phyloP scores from a whole-genome alignment of 176 grass and related monocot species.

The Carex cristatella region DNA sequence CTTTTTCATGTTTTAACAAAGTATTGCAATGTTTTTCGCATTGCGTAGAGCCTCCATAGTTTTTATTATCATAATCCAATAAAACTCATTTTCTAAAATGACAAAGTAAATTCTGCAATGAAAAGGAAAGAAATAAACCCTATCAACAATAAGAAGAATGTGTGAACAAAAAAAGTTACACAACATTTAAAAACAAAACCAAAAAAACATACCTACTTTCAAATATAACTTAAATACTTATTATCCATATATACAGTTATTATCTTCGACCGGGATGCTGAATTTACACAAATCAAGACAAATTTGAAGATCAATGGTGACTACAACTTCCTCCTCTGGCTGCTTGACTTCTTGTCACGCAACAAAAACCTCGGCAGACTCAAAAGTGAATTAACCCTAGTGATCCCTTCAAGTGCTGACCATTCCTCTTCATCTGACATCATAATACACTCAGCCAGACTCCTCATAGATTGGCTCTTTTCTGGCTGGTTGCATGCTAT shows the following conservation, averaged over 20 bases:
- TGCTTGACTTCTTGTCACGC: conserved; percentile 1
- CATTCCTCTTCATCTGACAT: conserved; percentile 22
- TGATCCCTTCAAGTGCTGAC: conserved; percentile 24
- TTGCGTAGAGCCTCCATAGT: background rate
- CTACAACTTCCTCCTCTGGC: conserved; percentile 11
- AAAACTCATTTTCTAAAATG: background rate
- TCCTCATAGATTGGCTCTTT: conserved; percentile 18
- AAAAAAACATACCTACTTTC: background rate
- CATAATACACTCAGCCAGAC: conserved; percentile 21
- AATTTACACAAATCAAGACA: conserved; percentile 19
- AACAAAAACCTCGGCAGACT: conserved; percentile 23
- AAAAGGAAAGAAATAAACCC: background rate
- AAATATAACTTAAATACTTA: conserved; percentile 17
- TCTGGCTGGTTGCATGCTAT: background rate
- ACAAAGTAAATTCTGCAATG: background rate
- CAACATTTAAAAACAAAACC: background rate
- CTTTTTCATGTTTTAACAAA: background rate
- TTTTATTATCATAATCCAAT: background rate
- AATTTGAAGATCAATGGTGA: background rate
- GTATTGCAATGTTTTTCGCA: background rate
- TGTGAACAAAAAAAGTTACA: background rate
- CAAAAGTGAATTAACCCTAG: conserved; percentile 26
- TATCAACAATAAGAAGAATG: background rate
- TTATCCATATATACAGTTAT: conserved; percentile 26
- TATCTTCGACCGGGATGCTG: background rate